These are phyloP conservation scores for Hyparrhenia diplandra DNA, from an alignment of 176 grass and related monocot genomes.

Conservation along the genomic window DNA sequence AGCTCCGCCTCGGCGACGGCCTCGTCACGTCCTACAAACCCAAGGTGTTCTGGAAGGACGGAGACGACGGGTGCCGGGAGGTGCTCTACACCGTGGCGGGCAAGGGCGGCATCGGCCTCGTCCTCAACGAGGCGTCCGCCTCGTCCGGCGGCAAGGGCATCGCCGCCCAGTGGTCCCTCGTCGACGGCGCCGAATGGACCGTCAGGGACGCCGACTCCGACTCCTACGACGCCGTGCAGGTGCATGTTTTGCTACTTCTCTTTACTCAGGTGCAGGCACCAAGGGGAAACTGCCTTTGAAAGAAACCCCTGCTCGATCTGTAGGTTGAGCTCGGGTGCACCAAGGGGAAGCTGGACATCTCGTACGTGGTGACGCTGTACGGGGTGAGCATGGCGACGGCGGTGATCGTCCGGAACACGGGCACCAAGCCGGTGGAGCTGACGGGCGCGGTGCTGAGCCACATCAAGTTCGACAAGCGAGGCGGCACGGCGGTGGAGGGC, in stretches of 20 bases:
- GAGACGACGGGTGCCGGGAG: constrained; percentile 57
- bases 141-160: background rate
- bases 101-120: constrained; percentile 74
- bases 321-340: constrained; percentile 85
- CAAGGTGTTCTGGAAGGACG: constrained; percentile 87
- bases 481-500: constrained; percentile 63
- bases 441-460: constrained; percentile 83
- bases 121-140: constrained; percentile 60
- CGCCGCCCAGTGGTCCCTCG: constrained; percentile 29
- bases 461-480: constrained; percentile 67
- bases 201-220: constrained; percentile 79
- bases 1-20: constrained; percentile 61
- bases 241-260: too few species aligned
- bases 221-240: constrained; percentile 88
- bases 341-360: constrained; percentile 60
- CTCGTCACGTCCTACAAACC: constrained; percentile 89
- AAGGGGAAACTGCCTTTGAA: too few species aligned
- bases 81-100: constrained; percentile 59
- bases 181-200: constrained; percentile 52
- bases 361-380: constrained; percentile 87
- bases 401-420: constrained; percentile 77
- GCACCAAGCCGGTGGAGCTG: constrained; percentile 59
- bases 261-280: too few species aligned
- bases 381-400: constrained; percentile 81
- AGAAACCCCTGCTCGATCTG: background rate